Evolutionary conservation across 2,329 filamentous ascomycete species (phyloP).

Genomic region (Seiridium cupressi): DNA sequence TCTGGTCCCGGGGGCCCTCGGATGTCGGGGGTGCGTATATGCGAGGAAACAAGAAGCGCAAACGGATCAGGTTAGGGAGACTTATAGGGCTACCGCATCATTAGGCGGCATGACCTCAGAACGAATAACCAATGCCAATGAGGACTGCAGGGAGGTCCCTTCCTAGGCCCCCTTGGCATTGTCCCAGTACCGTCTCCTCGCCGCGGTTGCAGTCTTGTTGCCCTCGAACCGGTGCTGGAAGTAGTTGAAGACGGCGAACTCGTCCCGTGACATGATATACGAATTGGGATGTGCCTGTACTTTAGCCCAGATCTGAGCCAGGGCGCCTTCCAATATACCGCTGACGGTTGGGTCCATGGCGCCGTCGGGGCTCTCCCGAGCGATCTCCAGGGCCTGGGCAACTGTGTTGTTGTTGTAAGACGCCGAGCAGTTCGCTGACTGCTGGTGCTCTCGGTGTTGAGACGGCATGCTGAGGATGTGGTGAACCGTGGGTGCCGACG

Average conservation of each 20-base stretch:
- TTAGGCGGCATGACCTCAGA: not conserved
- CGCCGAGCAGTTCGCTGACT: constrained; percentile 7
- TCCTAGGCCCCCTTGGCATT: constrained; percentile 23
- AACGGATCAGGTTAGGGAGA: not conserved
- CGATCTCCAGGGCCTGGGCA: constrained; percentile 70
- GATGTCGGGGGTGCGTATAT: no score
- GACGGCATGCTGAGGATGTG: constrained; percentile 16
- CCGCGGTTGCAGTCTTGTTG: constrained; percentile 43
- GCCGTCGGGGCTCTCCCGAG: constrained; percentile 69
- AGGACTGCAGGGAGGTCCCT: not conserved
- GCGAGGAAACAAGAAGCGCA: not conserved
- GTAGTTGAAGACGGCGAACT: constrained; percentile 87
- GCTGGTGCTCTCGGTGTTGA: constrained; percentile 9
- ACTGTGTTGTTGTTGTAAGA: constrained; percentile 41
- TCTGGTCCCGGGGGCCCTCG: no score
- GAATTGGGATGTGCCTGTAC: constrained; percentile 61
- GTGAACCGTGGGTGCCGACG: constrained; percentile 10
- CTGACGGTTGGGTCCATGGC: constrained; percentile 60
- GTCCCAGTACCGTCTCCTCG: constrained; percentile 54
- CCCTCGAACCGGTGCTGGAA: constrained; percentile 67
- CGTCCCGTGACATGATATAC: constrained; percentile 74
- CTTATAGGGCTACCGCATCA: not conserved
- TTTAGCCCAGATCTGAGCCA: constrained; percentile 65
- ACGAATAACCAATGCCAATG: not conserved
- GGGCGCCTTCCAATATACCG: constrained; percentile 62